Base-by-base conservation (phyloP, 805 yeast genomes). In the Jamesozyma rosinii region DNA sequence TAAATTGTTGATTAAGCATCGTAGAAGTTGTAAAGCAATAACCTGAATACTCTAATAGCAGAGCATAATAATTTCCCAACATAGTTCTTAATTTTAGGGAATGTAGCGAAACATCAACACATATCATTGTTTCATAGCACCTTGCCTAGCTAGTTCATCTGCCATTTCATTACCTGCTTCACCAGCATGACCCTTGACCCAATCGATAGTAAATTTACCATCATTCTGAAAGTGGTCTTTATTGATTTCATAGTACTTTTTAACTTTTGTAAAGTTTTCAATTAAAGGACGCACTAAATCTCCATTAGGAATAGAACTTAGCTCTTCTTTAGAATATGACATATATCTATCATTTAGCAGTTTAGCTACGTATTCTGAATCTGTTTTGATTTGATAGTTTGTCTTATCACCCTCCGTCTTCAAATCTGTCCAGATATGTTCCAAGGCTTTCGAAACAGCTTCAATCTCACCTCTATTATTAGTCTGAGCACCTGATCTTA, bases 401-500 rank as follows among this genome's bases (percentile, higher is more conserved):
- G 51, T 37, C 3, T 47, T 51, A 1, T 52, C 46, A 0, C 48
- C 51, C 0, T 40, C 37, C n/a, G 43, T 38, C 30, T 52, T 53
- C 20, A 55, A 49, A 10, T 47, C 40, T 3, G 54, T 50, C 43
- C 70, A 57, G 15, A 80, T 68, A 5, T 54, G 50, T 5, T 58
- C 57, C 45, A 83, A 55, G 0, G 92, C 94, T 29, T 67, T 68
- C 4, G 64, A 55, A 17, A 83, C 70, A 0, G 95, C 96, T 13
- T 66, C 59, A 10, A 88, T 70, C 61, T 89, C 97, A 1, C 95
- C 92, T 34, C 85, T 64, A 50, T 84, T 88, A 52, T 87, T 88
- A 1, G 95, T 85, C 29, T 80, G 87, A 3, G 54, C 54, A 2
- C 57, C 59, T 2, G 67, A 70, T 1, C n/a, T 35, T 21, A 86